Evolutionary conservation across 495 filamentous ascomycete genomes (phyloP).

Genomic region (Penicillium malachiteum): DNA sequence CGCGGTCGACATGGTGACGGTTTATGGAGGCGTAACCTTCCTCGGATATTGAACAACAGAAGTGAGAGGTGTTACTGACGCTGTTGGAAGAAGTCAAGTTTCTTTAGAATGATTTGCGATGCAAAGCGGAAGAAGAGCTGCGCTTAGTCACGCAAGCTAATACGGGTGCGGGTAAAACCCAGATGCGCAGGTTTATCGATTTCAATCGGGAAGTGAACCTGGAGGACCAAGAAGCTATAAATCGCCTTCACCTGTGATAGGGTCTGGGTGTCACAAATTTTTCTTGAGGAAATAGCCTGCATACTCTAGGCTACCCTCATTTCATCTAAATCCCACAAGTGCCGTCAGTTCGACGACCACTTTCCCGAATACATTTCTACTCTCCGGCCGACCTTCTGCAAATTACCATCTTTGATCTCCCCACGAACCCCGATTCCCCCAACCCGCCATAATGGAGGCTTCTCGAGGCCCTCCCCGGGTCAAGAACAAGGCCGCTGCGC

Average conservation of each 20-base stretch:
- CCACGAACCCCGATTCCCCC: background rate
- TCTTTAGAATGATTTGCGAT: background rate
- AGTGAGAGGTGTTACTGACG: conserved; percentile 9
- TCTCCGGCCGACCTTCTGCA: background rate
- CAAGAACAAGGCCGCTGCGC: conserved; percentile 95
- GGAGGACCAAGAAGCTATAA: conserved; percentile 4
- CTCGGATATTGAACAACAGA: too few relatives aligned
- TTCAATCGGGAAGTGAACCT: conserved; percentile 6
- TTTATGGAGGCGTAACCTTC: too few relatives aligned
- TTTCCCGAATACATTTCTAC: background rate
- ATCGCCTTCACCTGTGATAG: too few relatives aligned
- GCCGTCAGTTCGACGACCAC: too few relatives aligned
- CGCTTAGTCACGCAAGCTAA: conserved; percentile 20
- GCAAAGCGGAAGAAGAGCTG: conserved; percentile 8
- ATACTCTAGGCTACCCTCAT: background rate
- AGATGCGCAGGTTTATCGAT: conserved; percentile 13
- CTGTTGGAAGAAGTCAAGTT: conserved; percentile 2
- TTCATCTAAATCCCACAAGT: background rate
- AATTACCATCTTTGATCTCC: background rate
- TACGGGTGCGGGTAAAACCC: conserved; percentile 19
- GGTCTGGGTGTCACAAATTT: too few relatives aligned
- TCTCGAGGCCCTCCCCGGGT: conserved; percentile 93
- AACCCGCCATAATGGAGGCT: conserved; percentile 68
- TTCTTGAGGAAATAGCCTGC: too few relatives aligned
- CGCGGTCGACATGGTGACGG: conserved; percentile 40